These are phyloP conservation scores for Jacaranda mimosifolia DNA, from an alignment of 257 asterid species.

Conservation along the genomic window DNA sequence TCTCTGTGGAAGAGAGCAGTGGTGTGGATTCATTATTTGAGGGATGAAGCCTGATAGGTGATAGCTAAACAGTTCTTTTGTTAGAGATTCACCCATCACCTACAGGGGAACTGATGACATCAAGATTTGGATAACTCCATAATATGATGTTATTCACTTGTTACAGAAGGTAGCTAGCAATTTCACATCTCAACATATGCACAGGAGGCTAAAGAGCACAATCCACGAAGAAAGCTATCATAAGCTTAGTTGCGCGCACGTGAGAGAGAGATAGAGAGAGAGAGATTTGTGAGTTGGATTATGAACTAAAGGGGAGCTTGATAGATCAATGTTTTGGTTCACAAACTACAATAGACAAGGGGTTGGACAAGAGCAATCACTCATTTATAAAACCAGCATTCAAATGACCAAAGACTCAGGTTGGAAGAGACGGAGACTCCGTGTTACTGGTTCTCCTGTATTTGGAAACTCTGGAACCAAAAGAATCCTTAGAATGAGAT, in stretches of 20 bases:
- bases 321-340: background rate
- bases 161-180: background rate
- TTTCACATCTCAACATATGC: background rate
- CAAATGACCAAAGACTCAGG: too few species aligned
- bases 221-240: background rate
- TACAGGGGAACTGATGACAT: background rate
- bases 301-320: background rate
- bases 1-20: background rate
- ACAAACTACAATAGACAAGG: background rate
- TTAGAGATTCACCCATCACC: conserved; percentile 1
- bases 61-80: background rate
- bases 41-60: background rate
- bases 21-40: background rate
- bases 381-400: too few species aligned
- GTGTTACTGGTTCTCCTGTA: too few species aligned
- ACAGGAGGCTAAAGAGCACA: background rate
- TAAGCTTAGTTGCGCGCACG: background rate
- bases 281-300: background rate
- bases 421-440: too few species aligned
- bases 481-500: too few species aligned
- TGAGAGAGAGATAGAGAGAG: background rate
- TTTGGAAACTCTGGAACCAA: too few species aligned
- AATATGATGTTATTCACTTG: background rate
- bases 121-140: background rate
- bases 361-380: too few species aligned